Base-by-base conservation (phyloP, 768 basidiomycete species). In the Leccinum imitatum region DNA sequence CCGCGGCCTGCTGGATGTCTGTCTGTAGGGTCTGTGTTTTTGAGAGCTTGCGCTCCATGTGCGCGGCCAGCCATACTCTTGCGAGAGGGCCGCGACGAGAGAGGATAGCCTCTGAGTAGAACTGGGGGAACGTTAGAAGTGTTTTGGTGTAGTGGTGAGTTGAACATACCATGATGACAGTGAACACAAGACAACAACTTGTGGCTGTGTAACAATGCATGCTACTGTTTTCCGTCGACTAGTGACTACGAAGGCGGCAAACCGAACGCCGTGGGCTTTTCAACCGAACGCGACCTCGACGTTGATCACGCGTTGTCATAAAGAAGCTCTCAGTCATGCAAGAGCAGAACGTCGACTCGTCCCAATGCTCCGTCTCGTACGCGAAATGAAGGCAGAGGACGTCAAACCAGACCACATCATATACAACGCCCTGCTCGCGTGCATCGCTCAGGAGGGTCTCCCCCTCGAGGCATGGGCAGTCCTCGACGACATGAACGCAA, bases 61-160 rank as follows among this genome's bases (percentile, higher is more conserved):
- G 96, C 2, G 97, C 96, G 46, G 96, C 95, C 56, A 99, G 89
- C 97, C 97, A 99, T 80, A 99, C 94, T 78, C 89, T 93, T 37
- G 94, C 96, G 41, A 99, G 80, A 4, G 96, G 93, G 48, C 96
- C 95, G 58, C 93, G 89, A 67, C 94, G 89, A 50, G 93, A 93
- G 65, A 97, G 83, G 75, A 98, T 93, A 37, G 93, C 88, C 72
- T 97, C 94, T 53, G 93, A 94, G 72, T 93, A 95, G 74, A 95
- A 95, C 92, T 92, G 35, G 41, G 27, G 4, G n/a, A 17, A 17
- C 15, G 39, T 41, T n/a, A 41, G 0, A 41, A 41, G 11, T 2
- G 21, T 23, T 27, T 27, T 27, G 25, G 2, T 9, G 30, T 25
- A 25, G n/a, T n/a, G n/a, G 31, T 33, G 11, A 9, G 13, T 35